A percentile compares a stretch with the other conserved stretches of the same genome.
Conservation (phyloP, 192 early-diverging fungal genomes). For the Cetraspora pellucida region DNA sequence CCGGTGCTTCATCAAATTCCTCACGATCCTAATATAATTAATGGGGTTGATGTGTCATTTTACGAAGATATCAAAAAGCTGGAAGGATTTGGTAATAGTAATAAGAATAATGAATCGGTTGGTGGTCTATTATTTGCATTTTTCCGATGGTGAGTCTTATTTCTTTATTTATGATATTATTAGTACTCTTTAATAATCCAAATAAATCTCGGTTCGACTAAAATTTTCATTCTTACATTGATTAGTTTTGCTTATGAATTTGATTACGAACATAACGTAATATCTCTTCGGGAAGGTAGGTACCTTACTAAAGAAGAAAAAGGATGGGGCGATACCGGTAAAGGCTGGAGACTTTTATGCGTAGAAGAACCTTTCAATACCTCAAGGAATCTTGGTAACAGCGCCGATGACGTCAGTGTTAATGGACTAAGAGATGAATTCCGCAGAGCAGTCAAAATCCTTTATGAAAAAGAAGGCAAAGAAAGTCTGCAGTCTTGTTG, state of each 20-base stretch:
- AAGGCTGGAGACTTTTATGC: slow-evolving; percentile 72
- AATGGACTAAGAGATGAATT: slow-evolving; percentile 83
- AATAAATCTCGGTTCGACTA: neutral
- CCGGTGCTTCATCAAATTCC: slow-evolving; percentile 76
- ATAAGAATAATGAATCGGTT: slow-evolving; percentile 72
- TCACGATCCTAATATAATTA: slow-evolving; percentile 38
- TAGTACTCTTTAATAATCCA: too few species aligned
- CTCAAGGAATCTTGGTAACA: slow-evolving; percentile 87
- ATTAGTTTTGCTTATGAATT: slow-evolving; percentile 76
- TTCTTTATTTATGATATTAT: slow-evolving; percentile 3
- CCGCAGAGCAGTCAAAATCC: slow-evolving; percentile 64
- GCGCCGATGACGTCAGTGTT: slow-evolving; percentile 77
- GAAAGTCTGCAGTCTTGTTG: slow-evolving; percentile 45
- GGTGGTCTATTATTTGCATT: slow-evolving; percentile 83
- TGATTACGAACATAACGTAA: slow-evolving; percentile 79
- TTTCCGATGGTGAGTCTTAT: slow-evolving; percentile 61
- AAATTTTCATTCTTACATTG: neutral
- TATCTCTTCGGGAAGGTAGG: slow-evolving; percentile 78
- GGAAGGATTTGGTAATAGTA: slow-evolving; percentile 63
- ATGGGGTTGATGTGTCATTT: slow-evolving; percentile 74
- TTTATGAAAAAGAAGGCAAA: slow-evolving; percentile 52
- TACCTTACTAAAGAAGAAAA: slow-evolving; percentile 80
- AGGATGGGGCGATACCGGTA: slow-evolving; percentile 85
- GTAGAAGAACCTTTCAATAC: slow-evolving; percentile 94
- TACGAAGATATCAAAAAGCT: slow-evolving; percentile 69